Evolutionary conservation across 163 green algal species (phyloP), one percentile per base, ranked within the genome.

Genomic region (Volvox carteri): DNA sequence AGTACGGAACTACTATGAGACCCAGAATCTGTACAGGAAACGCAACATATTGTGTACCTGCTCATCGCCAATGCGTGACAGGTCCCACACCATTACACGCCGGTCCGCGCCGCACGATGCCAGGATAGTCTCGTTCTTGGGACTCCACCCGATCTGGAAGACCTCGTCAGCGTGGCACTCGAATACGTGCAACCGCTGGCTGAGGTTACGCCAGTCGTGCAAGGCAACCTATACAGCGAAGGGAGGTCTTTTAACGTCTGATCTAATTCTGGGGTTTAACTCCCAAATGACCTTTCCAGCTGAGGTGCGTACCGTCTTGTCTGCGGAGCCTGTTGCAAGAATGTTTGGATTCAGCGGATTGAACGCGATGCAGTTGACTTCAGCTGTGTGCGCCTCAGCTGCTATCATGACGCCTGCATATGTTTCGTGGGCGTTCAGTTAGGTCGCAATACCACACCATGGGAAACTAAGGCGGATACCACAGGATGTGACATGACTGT

Each of bases 291-390:
- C 23, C 68, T n/a, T n/a, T n/a, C n/a, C n/a, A n/a, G n/a, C n/a
- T n/a, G n/a, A n/a, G n/a, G n/a, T n/a, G n/a, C n/a, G n/a, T 74
- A 94, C 93, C 56, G 93, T 95, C 91, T 95, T 95, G 93, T 99
- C 98, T 0, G 98, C 98, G 4, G 94, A 98, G 25, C 98, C 98
- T 0, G 98, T 99, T 33, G 97, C 98, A 21, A 99, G 93, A 16
- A 99, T 92, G 90, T 95, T 98, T 67, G 99, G 97, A 90, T 99
- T 99, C 92, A 98, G 95, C 7, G 98, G 98, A 93, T 99, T 99
- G 96, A 99, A 99, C 4, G 96, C 95, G 54, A 99, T 92, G 93
- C 97, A 99, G 94, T 99, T 99, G 75, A 99, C 97, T 94, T 99
- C 97, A 25, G 96, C 96, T 23, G 86, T 90, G 87, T 98, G 97